These are phyloP conservation scores for Macrotyloma uniflorum DNA, from an alignment of 306 rosid species.

Conservation along the genomic window DNA sequence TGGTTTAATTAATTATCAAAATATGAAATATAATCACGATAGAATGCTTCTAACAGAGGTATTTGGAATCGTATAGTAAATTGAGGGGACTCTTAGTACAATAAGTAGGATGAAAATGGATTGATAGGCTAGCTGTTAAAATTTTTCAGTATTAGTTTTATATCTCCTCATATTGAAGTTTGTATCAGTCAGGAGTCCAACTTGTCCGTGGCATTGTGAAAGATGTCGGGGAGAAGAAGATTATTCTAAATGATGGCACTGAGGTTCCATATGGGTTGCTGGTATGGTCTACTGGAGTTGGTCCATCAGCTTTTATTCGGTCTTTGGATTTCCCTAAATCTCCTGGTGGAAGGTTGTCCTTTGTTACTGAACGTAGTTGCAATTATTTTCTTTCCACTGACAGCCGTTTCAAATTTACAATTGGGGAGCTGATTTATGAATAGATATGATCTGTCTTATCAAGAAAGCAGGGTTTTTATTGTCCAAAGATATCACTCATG, in stretches of 20 bases:
- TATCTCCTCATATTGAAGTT: slow-evolving; percentile 33
- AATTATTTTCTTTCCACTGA: slow-evolving; percentile 18
- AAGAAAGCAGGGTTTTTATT: neutral
- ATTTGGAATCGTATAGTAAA: slow-evolving; percentile 16
- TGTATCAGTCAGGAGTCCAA: slow-evolving; percentile 92
- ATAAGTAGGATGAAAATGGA: slow-evolving; percentile 7
- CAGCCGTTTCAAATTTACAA: slow-evolving; percentile 23
- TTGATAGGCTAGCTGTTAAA: neutral
- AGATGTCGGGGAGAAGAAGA: slow-evolving; percentile 71
- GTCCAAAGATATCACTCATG: slow-evolving; percentile 6
- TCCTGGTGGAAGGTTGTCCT: slow-evolving; percentile 89
- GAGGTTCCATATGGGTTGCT: slow-evolving; percentile 95
- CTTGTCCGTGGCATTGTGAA: slow-evolving; percentile 91
- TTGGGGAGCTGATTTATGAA: neutral
- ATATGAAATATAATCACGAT: slow-evolving; percentile 9
- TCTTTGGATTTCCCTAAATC: slow-evolving; percentile 78
- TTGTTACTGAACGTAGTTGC: slow-evolving; percentile 28
- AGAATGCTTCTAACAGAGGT: neutral
- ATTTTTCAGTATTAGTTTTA: slow-evolving; percentile 18
- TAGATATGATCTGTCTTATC: slow-evolving; percentile 2
- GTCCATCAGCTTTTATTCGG: slow-evolving; percentile 74
- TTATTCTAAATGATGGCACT: slow-evolving; percentile 84
- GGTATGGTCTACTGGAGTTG: slow-evolving; percentile 99
- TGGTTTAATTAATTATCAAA: neutral
- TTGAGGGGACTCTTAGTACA: neutral